These are phyloP conservation scores for Penicillium robsamsonii DNA, from an alignment of 495 filamentous ascomycete genomes.

Conservation along the genomic window DNA sequence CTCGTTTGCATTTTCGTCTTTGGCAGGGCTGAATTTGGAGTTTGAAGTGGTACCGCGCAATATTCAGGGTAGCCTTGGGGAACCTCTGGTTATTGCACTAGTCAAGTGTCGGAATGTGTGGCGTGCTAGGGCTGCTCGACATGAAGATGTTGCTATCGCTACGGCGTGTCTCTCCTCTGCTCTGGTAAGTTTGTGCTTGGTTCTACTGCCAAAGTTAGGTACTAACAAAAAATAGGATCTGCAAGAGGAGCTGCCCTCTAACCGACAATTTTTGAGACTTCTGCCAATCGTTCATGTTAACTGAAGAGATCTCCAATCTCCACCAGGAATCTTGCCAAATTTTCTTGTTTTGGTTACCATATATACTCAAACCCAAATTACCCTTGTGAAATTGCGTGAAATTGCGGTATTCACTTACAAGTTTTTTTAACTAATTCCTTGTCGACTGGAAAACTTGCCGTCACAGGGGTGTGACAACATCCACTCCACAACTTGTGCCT, in stretches of 20 bases:
- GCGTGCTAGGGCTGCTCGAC: constrained; percentile 1
- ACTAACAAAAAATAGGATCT: background rate
- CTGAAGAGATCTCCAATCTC: background rate
- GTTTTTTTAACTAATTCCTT: no score
- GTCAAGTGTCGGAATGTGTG: background rate
- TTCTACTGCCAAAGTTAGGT: background rate
- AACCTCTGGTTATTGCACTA: background rate
- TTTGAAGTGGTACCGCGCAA: background rate
- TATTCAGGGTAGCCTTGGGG: background rate
- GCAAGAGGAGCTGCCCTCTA: background rate
- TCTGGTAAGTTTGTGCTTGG: background rate
- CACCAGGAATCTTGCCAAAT: background rate
- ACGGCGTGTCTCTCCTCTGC: background rate
- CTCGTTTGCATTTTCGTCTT: background rate
- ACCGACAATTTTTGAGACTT: background rate
- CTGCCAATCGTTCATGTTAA: background rate
- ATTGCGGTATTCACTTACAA: no score
- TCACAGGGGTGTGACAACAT: no score
- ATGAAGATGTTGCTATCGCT: background rate
- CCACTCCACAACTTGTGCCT: no score
- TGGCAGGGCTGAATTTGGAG: background rate
- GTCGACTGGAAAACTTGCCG: no score
- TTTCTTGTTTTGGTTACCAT: background rate
- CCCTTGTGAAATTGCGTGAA: no score
- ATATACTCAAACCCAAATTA: no score